phyloP scores from a whole-genome alignment of 2,329 filamentous ascomycete genomes.

The Alternaria gansuensis region DNA sequence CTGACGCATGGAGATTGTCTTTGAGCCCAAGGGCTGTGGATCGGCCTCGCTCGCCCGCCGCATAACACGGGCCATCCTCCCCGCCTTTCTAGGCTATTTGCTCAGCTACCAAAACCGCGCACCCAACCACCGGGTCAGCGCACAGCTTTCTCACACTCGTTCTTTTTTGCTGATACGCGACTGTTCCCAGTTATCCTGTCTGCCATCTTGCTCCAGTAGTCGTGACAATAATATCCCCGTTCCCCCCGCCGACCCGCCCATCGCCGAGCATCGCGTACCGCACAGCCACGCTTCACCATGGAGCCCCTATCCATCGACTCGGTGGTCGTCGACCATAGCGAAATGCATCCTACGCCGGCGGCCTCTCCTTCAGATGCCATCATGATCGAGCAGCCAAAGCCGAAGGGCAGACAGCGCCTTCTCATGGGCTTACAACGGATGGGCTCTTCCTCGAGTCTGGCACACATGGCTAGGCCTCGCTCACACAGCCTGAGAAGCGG shows the following conservation, averaged over 20 bases:
- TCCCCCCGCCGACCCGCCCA: conserved; percentile 23
- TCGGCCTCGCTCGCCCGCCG: conserved; percentile 17
- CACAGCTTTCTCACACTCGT: conserved; percentile 19
- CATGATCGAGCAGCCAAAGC: conserved; percentile 59
- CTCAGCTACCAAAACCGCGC: conserved; percentile 35
- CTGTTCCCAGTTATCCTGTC: conserved; percentile 6
- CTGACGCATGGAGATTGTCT: conserved; percentile 7
- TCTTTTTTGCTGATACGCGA: conserved; percentile 13
- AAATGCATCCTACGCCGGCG: conserved; percentile 26
- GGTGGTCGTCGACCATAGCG: conserved; percentile 47
- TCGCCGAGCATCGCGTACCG: conserved; percentile 16
- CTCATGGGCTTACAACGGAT: conserved; percentile 81
- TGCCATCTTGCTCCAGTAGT: conserved; percentile 19
- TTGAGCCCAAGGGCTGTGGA: conserved; percentile 11
- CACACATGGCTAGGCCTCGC: conserved; percentile 68
- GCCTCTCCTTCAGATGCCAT: conserved; percentile 40
- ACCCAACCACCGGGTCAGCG: conserved; percentile 36
- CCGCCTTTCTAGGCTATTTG: conserved; percentile 34
- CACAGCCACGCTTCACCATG: conserved; percentile 35
- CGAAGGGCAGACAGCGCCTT: conserved; percentile 74
- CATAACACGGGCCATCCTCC: conserved; percentile 30
- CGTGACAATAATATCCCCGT: conserved; percentile 10
- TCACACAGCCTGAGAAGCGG: conserved; percentile 72
- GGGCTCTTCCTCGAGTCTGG: conserved; percentile 78
- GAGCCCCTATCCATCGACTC: conserved; percentile 52